Evolutionary conservation across 495 filamentous ascomycete species (phyloP), one percentile per base, ranked within the genome.

Genomic region (Mycothermus thermophilus): DNA sequence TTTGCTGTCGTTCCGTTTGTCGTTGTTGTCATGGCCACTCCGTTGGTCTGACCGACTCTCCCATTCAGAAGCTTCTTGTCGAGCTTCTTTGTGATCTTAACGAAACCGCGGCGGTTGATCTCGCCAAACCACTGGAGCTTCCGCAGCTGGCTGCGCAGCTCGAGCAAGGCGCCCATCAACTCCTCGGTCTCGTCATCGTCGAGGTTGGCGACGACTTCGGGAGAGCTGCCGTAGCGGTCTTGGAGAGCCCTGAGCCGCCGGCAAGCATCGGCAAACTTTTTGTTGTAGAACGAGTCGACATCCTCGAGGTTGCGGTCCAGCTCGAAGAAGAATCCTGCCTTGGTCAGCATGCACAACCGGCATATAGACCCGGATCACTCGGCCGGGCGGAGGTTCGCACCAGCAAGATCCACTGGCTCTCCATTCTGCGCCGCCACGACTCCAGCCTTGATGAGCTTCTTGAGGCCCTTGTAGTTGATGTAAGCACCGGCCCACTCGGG

Each of bases 61-160:
- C n/a, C n/a, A n/a, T n/a, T n/a, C 3, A 73, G 70, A 3, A 93
- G 66, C 58, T 87, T 93, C 62, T 94, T 94, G 61, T 94, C 86
- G 14, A 93, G 64, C 57, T 97, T 97, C 65, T 95, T 97, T 14
- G 86, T 88, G 57, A 97, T 96, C 61, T 97, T 97, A 46, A 92
- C 69, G 48, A 97, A 97, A 0, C 90, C 90, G 38, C 82, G 72
- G 23, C 87, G 72, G 50, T 97, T 97, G 45, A 96, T 86, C 60
- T 96, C 90, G 18, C 85, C 92, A 43, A 94, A 96, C 87, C 87
- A 95, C 58, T 92, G 81, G 40, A 97, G 65, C 43, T 95, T 95
- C 27, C 88, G 72, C 38, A 95, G 57, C 41, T 90, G 81, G 31
- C 77, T 77, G 27, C 90, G 71, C 32, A 95, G 67, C 50, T 96